A percentile compares a stretch with the other conserved stretches of the same genome.
Evolutionary conservation across 2,329 filamentous ascomycete genomes (phyloP).

Genomic region (Alternaria rosae): DNA sequence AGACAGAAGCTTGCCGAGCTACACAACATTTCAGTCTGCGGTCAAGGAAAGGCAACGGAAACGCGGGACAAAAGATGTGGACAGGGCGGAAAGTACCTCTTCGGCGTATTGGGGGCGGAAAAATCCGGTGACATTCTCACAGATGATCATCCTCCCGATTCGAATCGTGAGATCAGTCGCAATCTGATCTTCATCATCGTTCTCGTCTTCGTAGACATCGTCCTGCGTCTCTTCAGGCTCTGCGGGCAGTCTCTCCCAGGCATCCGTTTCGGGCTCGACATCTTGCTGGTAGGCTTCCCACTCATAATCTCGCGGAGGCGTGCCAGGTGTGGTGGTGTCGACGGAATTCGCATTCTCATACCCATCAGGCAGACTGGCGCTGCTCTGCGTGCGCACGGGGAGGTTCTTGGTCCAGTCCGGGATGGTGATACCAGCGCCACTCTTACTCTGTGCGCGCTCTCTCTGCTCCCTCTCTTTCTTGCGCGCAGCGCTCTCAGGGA

Average conservation of each 20-base stretch:
- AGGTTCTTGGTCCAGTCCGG: conserved; percentile 49
- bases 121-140: conserved; percentile 49
- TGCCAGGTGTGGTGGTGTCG: conserved; percentile 47
- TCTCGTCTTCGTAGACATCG: conserved; percentile 49
- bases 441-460: conserved; percentile 37
- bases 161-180: conserved; percentile 49
- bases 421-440: conserved; percentile 34
- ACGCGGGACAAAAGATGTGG: conserved; percentile 12
- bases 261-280: conserved; percentile 47
- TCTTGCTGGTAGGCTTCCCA: conserved; percentile 51
- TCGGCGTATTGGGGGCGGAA: conserved; percentile 51
- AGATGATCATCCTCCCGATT: conserved; percentile 51
- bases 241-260: conserved; percentile 47
- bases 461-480: conserved; percentile 48
- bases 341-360: conserved; percentile 39
- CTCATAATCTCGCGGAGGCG: conserved; percentile 49
- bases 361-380: conserved; percentile 34
- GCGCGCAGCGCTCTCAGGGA: conserved; percentile 48
- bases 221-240: conserved; percentile 48
- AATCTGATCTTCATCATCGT: conserved; percentile 50
- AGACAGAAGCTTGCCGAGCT: conserved; percentile 50
- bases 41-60: conserved; percentile 11
- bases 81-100: conserved; percentile 44
- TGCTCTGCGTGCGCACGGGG: conserved; percentile 42
- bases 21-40: conserved; percentile 37